Evolutionary conservation across 2,329 filamentous ascomycete species (phyloP).

Genomic region (Fusarium irregulare): DNA sequence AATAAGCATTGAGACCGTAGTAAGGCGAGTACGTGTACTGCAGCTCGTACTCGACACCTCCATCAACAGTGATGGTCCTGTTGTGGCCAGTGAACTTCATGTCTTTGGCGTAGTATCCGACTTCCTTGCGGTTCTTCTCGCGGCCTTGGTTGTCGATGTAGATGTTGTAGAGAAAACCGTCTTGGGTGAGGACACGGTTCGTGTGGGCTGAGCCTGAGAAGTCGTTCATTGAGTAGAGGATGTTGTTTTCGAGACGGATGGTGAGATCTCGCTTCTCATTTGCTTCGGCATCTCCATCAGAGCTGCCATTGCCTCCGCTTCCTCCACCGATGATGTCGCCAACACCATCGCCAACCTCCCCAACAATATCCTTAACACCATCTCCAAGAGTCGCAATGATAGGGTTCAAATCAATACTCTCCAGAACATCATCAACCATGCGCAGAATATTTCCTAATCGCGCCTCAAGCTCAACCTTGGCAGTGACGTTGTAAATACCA

Average conservation of each 20-base stretch:
- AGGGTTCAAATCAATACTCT: slow-evolving; percentile 25
- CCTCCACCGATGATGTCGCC: not conserved
- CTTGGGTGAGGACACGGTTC: slow-evolving; percentile 26
- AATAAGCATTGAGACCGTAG: slow-evolving; percentile 21
- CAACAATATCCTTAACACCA: slow-evolving; percentile 8
- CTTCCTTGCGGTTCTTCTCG: slow-evolving; percentile 23
- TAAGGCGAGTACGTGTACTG: slow-evolving; percentile 29
- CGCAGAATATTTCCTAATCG: slow-evolving; percentile 22
- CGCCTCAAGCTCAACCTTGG: slow-evolving; percentile 28
- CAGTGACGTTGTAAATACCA: slow-evolving; percentile 29
- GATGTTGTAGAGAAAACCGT: slow-evolving; percentile 25
- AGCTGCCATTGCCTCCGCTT: not conserved
- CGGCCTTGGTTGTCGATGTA: slow-evolving; percentile 23
- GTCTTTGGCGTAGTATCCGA: slow-evolving; percentile 26
- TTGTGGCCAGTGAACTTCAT: slow-evolving; percentile 31
- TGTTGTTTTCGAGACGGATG: slow-evolving; percentile 22
- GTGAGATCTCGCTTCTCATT: slow-evolving; percentile 24
- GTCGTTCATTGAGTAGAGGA: slow-evolving; percentile 30
- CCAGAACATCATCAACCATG: slow-evolving; percentile 31
- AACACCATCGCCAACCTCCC: slow-evolving; percentile 14
- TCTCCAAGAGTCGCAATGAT: slow-evolving; percentile 23
- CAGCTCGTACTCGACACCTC: slow-evolving; percentile 12
- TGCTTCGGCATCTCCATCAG: not conserved
- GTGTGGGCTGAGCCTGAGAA: slow-evolving; percentile 27
- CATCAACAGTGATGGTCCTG: slow-evolving; percentile 8